phyloP scores from a whole-genome alignment of 2,329 filamentous ascomycete species.

The Cytospora mali region DNA sequence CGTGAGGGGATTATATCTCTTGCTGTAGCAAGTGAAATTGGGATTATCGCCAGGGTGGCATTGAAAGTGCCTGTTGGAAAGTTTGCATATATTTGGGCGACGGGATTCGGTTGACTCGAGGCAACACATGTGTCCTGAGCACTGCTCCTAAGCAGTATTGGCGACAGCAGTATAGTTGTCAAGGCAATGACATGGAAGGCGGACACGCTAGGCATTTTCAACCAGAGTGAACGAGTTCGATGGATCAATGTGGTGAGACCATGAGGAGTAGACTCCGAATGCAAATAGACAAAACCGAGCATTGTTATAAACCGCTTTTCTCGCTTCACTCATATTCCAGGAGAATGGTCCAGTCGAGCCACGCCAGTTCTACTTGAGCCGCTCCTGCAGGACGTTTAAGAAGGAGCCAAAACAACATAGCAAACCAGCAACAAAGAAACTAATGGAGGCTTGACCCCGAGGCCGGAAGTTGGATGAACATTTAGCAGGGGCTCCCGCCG shows the following conservation, averaged over 20 bases:
- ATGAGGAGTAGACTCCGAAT: not conserved
- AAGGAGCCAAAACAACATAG: conserved; percentile 8
- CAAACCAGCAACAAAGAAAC: conserved; percentile 13
- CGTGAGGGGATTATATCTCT: conserved; percentile 50
- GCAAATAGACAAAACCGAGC: not conserved
- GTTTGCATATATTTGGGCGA: conserved; percentile 48
- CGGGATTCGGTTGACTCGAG: conserved; percentile 48
- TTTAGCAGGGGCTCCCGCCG: not conserved
- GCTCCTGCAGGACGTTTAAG: conserved; percentile 14
- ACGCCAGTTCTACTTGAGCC: conserved; percentile 1
- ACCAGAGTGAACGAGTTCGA: conserved; percentile 5
- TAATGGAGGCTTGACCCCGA: conserved; percentile 2
- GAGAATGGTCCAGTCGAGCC: not conserved
- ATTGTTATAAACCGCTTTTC: not conserved
- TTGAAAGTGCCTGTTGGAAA: conserved; percentile 57
- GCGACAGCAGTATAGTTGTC: conserved; percentile 22
- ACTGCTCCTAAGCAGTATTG: conserved; percentile 9
- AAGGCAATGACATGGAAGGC: conserved; percentile 16
- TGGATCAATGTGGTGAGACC: conserved; percentile 1
- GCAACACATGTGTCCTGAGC: conserved; percentile 33
- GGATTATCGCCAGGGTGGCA: conserved; percentile 54
- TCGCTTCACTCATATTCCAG: not conserved
- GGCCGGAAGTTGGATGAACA: not conserved
- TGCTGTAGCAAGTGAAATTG: conserved; percentile 51
- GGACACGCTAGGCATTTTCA: conserved; percentile 22